Conservation (phyloP, 2,329 filamentous ascomycete species). For the Aspergillus fischeri region DNA sequence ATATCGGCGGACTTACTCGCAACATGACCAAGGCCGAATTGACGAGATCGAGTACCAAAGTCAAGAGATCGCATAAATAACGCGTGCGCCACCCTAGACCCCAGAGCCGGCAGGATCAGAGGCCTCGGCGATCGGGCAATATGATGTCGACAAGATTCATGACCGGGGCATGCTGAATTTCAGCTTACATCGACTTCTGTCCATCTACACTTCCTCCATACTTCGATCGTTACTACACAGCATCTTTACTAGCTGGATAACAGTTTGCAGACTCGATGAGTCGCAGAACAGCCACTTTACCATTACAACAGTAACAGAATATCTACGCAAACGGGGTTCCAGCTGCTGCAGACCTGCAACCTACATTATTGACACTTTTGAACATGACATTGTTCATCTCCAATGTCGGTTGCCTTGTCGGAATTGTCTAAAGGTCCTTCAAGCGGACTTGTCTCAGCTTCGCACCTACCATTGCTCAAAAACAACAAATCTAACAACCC, state of each 20-base stretch:
- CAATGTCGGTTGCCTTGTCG: neutral
- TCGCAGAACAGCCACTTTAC: neutral
- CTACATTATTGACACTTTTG: neutral
- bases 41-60: slow-evolving; percentile 48
- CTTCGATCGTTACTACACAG: neutral
- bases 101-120: slow-evolving; percentile 6
- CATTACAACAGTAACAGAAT: neutral
- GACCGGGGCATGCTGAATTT: neutral
- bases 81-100: slow-evolving; percentile 1
- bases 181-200: neutral
- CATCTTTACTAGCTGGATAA: neutral
- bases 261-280: neutral
- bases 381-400: neutral
- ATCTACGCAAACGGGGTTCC: neutral
- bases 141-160: neutral
- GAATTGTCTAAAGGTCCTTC: neutral
- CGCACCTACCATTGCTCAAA: neutral
- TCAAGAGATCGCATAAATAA: slow-evolving; percentile 44
- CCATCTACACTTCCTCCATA: neutral
- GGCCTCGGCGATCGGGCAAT: neutral
- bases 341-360: neutral
- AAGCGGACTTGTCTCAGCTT: neutral
- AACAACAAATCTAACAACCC: neutral
- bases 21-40: slow-evolving; percentile 57
- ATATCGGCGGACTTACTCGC: slow-evolving; percentile 93